These are phyloP conservation scores for Colletotrichum falcatum DNA, from an alignment of 2,329 filamentous ascomycete genomes.

Conservation along the genomic window DNA sequence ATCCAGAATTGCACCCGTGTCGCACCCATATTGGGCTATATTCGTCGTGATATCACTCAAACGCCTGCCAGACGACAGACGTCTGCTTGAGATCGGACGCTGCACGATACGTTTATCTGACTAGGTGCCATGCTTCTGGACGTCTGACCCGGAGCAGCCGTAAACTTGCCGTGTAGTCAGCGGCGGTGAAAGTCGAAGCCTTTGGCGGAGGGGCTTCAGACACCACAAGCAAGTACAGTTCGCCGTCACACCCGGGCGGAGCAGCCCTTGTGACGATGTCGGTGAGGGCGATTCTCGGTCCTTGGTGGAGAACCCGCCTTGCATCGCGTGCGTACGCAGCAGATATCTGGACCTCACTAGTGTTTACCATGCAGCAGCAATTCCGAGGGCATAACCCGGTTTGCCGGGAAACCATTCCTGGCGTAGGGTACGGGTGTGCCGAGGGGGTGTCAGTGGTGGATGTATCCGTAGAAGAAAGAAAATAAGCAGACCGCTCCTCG, in stretches of 20 bases:
- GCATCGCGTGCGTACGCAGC: conserved; percentile 17
- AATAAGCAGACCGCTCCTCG: conserved; percentile 11
- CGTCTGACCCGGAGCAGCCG: background rate
- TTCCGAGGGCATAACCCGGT: background rate
- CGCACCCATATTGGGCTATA: conserved; percentile 17
- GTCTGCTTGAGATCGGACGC: conserved; percentile 16
- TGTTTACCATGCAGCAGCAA: background rate
- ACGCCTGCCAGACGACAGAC: conserved; percentile 7
- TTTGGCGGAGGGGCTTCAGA: background rate
- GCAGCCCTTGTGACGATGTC: conserved; percentile 10
- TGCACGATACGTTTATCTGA: conserved; percentile 16
- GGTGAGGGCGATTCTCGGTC: background rate
- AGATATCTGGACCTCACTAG: conserved; percentile 31
- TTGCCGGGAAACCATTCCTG: conserved; percentile 24
- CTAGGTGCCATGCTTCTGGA: background rate
- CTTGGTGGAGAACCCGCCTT: conserved; percentile 1
- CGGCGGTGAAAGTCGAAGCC: background rate
- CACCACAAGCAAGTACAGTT: background rate
- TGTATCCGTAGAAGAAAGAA: background rate
- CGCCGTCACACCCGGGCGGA: background rate
- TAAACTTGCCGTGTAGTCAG: conserved; percentile 2
- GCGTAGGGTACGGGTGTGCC: conserved; percentile 8
- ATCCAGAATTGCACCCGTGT: conserved; percentile 13
- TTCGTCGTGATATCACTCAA: background rate
- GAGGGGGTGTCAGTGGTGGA: background rate